Evolutionary conservation across 106 monocot species (phyloP), one percentile per base, ranked within the genome.

Genomic region (Gastrodia elata): DNA sequence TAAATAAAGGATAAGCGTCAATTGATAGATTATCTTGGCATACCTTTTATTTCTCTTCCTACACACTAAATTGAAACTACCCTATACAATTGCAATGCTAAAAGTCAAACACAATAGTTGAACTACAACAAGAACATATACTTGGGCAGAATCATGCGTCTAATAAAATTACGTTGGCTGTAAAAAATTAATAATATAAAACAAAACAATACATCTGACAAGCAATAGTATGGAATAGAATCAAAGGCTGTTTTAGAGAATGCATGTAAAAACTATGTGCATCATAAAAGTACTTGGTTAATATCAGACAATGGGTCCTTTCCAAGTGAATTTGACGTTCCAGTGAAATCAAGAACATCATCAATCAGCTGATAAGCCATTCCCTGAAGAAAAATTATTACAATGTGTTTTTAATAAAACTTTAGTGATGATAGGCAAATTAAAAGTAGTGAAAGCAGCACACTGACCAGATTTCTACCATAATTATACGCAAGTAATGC

Each of bases 311-410:
- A 85, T 15, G 89, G 83, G 26, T 85, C 89, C 68, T 89, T 89
- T 59, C 85, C 89, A 55, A 89, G 85, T 55, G 85, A 78, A 28
- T 40, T 35, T 73, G 89, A 78, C 22, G 83, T 85, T n/a, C 89
- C 89, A 72, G 85, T 85, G 81, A 89, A 89, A 74, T 89, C 89
- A 79, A 89, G 89, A 81, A 89, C 85, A 83, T 89, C 89, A 69
- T 89, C 89, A 57, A 89, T 85, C 76, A 89, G 77, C 81, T 89
- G 89, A 78, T 76, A 89, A 14, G 89, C 89, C 68, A 89, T 77
- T 24, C 89, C 89, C 89, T 89, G 78, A 74, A 37, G 20, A 74
- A 71, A 65, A 35, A 65, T 65, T 32, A 65, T 65, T 65, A 35
- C 1, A 4, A 33, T 14, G 33, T 5, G 13, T 14, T 32, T 65